phyloP scores from a whole-genome alignment of 2,329 filamentous ascomycete species.

The Hymenoscyphus albidus region DNA sequence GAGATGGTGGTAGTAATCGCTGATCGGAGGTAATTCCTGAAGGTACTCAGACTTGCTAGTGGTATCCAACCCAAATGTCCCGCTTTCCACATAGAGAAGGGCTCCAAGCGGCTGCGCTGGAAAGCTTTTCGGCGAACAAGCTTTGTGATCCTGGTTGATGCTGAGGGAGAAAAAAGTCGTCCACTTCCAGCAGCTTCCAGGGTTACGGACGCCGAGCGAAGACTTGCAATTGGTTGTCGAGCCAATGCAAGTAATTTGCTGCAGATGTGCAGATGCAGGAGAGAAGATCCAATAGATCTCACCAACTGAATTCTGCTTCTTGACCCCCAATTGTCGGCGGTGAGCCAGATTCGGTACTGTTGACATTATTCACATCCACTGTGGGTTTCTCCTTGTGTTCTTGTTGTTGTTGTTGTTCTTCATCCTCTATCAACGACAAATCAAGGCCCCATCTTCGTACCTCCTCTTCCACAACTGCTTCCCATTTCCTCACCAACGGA shows the following conservation, averaged over 20 bases:
- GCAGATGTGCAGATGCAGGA: neutral
- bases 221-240: neutral
- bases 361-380: neutral
- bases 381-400: conserved; percentile 4
- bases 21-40: neutral
- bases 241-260: conserved; percentile 2
- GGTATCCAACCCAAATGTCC: neutral
- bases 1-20: neutral
- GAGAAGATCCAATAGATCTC: neutral
- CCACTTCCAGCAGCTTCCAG: neutral
- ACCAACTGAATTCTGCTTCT: conserved; percentile 14
- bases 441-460: conserved; percentile 40
- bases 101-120: neutral
- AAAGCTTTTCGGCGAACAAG: neutral
- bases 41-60: neutral
- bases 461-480: conserved; percentile 40
- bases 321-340: conserved; percentile 6
- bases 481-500: conserved; percentile 64
- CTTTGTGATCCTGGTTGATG: neutral
- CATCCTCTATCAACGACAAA: conserved; percentile 28
- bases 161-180: no score
- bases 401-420: conserved; percentile 3
- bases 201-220: neutral
- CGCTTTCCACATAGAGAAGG: neutral
- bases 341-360: conserved; percentile 6